These are phyloP conservation scores for Syncephalastrum racemosum DNA, from an alignment of 371 early-diverging fungal species.

Conservation along the genomic window DNA sequence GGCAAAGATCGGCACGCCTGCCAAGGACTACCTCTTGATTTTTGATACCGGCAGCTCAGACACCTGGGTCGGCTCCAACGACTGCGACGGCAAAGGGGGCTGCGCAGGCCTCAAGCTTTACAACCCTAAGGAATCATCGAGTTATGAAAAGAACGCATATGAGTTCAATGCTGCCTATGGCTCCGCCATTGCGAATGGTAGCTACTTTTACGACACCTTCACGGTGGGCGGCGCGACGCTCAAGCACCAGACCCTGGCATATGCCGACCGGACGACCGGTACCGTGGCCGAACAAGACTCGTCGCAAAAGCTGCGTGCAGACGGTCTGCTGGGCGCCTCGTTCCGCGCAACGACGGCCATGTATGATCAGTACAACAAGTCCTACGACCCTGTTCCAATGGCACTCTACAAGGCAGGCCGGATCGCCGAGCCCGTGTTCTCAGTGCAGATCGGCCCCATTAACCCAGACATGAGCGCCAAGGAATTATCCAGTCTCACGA, in stretches of 20 bases:
- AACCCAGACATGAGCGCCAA: neutral
- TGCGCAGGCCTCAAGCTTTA: neutral
- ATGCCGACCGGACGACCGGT: slow-evolving; percentile 5
- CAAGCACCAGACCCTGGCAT: slow-evolving; percentile 6
- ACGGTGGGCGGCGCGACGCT: slow-evolving; percentile 5
- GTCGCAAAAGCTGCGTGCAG: neutral
- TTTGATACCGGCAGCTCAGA: slow-evolving; percentile 19
- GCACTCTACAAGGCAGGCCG: slow-evolving; percentile 4
- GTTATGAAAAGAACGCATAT: neutral
- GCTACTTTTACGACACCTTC: slow-evolving; percentile 11
- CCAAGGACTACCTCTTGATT: slow-evolving; percentile 8
- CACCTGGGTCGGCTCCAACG: slow-evolving; percentile 12
- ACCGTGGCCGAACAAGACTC: neutral
- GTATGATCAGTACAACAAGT: neutral
- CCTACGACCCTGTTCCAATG: slow-evolving; percentile 12
- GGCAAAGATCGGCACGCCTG: slow-evolving; percentile 9
- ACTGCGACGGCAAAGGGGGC: slow-evolving; percentile 1
- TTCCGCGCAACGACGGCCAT: slow-evolving; percentile 6
- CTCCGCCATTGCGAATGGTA: slow-evolving; percentile 4
- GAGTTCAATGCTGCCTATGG: slow-evolving; percentile 1
- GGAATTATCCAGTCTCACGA: too few relatives aligned
- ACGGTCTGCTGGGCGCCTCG: slow-evolving; percentile 15
- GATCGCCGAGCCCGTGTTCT: slow-evolving; percentile 12
- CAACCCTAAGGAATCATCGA: slow-evolving; percentile 5
- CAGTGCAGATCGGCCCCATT: slow-evolving; percentile 4